phyloP scores from a whole-genome alignment of 306 rosid genomes.

The Vicia villosa region DNA sequence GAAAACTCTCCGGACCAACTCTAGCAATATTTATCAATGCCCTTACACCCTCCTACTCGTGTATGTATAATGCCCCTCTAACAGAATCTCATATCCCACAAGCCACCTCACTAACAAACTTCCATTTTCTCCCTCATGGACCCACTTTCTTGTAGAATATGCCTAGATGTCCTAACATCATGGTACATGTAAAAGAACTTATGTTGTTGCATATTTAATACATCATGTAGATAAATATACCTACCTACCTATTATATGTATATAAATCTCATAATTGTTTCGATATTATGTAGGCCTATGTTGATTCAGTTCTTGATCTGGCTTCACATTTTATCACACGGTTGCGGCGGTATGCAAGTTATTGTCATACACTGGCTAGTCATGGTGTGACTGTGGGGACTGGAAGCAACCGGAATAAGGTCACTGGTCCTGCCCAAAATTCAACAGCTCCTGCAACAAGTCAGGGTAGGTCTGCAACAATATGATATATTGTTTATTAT shows the following conservation, averaged over 20 bases:
- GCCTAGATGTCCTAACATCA: too few relatives aligned
- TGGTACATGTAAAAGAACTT: background rate
- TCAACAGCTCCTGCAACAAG: constrained; percentile 72
- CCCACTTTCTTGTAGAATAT: too few relatives aligned
- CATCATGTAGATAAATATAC: constrained; percentile 5
- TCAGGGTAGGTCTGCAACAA: constrained; percentile 63
- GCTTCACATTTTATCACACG: constrained; percentile 98
- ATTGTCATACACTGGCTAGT: constrained; percentile 92
- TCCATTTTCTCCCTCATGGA: too few relatives aligned
- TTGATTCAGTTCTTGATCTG: constrained; percentile 96
- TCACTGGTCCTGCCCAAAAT: constrained; percentile 82
- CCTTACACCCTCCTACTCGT: too few relatives aligned
- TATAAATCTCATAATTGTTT: constrained; percentile 28
- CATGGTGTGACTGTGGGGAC: constrained; percentile 88
- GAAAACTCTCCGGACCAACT: background rate
- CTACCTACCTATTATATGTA: background rate
- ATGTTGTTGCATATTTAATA: background rate
- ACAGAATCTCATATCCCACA: too few relatives aligned
- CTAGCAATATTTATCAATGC: too few relatives aligned
- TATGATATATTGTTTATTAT: background rate
- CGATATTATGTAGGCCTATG: constrained; percentile 76
- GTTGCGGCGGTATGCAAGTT: constrained; percentile 89
- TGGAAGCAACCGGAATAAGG: constrained; percentile 86
- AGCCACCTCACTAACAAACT: too few relatives aligned
- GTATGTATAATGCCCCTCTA: too few relatives aligned